Percentiles rank a stretch among this genome's conserved stretches.
Conservation (phyloP, 768 basidiomycete genomes). For the Termitomyces sp. region DNA sequence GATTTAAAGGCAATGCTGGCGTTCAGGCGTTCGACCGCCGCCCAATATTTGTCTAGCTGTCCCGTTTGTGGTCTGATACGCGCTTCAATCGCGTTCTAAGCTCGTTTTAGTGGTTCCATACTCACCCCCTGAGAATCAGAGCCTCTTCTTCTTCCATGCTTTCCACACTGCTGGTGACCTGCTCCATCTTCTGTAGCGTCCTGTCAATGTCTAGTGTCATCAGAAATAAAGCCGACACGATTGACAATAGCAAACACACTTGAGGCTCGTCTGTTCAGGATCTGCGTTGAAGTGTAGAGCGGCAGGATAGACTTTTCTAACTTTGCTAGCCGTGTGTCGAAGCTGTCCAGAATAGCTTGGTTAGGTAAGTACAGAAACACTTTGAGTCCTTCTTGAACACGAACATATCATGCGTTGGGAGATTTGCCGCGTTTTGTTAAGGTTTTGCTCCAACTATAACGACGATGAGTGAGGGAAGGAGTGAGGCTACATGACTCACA, state of each 20-base stretch:
- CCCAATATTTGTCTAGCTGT: constrained; percentile 60
- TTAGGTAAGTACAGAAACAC: constrained; percentile 21
- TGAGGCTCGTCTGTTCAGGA: constrained; percentile 61
- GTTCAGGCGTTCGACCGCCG: constrained; percentile 72
- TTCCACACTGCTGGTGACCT: constrained; percentile 68
- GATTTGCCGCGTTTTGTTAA: constrained; percentile 80
- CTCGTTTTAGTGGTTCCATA: background rate
- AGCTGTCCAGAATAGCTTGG: constrained; percentile 76
- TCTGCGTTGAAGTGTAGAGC: constrained; percentile 72
- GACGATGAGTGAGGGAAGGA: background rate
- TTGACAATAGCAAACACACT: constrained; percentile 44
- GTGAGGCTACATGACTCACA: constrained; percentile 23
- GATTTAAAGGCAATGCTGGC: constrained; percentile 75
- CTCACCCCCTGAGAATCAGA: constrained; percentile 71
- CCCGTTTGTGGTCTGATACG: constrained; percentile 60
- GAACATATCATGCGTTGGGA: constrained; percentile 83
- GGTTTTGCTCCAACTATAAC: constrained; percentile 76
- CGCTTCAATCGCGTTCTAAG: background rate
- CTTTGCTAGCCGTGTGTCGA: constrained; percentile 75
- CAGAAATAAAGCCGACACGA: background rate
- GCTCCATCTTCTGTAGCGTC: constrained; percentile 72
- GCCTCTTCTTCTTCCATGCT: constrained; percentile 76
- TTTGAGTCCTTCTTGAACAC: constrained; percentile 16
- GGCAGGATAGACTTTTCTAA: constrained; percentile 84
- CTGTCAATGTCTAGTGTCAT: constrained; percentile 65